Evolutionary conservation across 2,329 filamentous ascomycete species (phyloP).

Genomic region (Nakataea oryzae): DNA sequence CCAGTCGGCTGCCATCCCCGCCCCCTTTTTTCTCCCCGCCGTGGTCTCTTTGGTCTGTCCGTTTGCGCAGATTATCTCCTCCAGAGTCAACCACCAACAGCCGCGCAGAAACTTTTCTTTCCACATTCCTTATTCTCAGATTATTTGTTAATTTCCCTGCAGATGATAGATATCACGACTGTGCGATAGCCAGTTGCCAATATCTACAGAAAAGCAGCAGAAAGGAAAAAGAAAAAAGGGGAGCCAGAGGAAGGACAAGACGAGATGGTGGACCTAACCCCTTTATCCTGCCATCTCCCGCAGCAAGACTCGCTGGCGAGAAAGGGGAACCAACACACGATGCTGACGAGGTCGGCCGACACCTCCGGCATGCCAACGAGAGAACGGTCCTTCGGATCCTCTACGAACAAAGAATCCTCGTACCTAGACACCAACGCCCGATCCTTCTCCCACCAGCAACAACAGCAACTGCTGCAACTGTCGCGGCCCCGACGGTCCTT

Average conservation of each 20-base stretch:
- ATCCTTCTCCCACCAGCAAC: slow-evolving; percentile 8
- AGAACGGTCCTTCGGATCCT: not conserved
- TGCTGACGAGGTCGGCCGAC: slow-evolving; percentile 1
- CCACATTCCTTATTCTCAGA: not conserved
- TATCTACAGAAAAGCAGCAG: not conserved
- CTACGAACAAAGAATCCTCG: not conserved
- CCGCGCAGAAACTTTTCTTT: not conserved
- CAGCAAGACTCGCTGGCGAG: not conserved
- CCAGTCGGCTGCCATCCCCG: not conserved
- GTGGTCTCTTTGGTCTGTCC: not conserved
- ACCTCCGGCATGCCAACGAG: not conserved
- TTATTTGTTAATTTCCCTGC: not conserved
- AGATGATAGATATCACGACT: not conserved
- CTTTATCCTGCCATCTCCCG: not conserved
- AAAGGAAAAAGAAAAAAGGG: not conserved
- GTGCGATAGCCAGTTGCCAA: not conserved
- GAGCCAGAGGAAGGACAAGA: not conserved
- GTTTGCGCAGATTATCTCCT: not conserved
- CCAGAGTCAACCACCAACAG: not conserved
- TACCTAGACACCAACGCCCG: not conserved
- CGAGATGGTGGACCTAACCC: not conserved
- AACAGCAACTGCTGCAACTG: not conserved
- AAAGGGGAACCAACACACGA: not conserved
- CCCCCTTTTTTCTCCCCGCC: not conserved
- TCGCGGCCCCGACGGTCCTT: not conserved